Evolutionary conservation across 2,329 filamentous ascomycete species (phyloP), one percentile per base, ranked within the genome.

Genomic region (Tolypocladium amazonense): DNA sequence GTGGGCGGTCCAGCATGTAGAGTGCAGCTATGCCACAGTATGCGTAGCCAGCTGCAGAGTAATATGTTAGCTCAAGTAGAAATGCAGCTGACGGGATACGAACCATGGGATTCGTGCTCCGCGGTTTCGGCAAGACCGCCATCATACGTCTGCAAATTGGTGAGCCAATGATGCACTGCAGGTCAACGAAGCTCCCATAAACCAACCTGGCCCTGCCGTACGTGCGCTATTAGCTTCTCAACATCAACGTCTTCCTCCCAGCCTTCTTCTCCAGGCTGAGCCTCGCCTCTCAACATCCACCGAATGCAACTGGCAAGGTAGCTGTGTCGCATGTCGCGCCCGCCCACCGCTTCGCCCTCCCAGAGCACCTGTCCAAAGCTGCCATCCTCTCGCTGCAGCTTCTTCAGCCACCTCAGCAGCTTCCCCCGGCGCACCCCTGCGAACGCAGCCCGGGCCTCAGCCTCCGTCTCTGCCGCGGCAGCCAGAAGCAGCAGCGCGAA

Each of bases 281-380:
- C 70, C 27, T 80, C 78, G 0, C 88, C 90, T 47, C 87, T 79
- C 53, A 99, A 72, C 59, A 96, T 88, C 84, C 90, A 96, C 45
- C 94, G 81, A 38, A 96, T 86, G 11, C 86, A 86, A 23, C 89
- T 84, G 4, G 90, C 92, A 69, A 92, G 86, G 72, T 94, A 96
- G 66, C 91, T 94, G 70, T 93, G 93, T 59, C 94, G 81, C 76
- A 92, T 88, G 73, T 99, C 94, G 59, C 84, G 82, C 0, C 91
- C 91, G 0, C 93, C 93, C 41, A 86, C 83, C n/a, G 93, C 68
- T 68, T 74, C 65, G 70, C 79, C 78, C 15, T 76, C 70, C 65
- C 84, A 82, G 3, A 93, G 70, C 1, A 90, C 83, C 73, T 99
- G 92, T 0, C 92, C 94, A 71, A 99, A 97, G 67, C 92, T 95